These are phyloP conservation scores for Diversispora eburnea DNA, from an alignment of 192 early-diverging fungal species.

Conservation along the genomic window DNA sequence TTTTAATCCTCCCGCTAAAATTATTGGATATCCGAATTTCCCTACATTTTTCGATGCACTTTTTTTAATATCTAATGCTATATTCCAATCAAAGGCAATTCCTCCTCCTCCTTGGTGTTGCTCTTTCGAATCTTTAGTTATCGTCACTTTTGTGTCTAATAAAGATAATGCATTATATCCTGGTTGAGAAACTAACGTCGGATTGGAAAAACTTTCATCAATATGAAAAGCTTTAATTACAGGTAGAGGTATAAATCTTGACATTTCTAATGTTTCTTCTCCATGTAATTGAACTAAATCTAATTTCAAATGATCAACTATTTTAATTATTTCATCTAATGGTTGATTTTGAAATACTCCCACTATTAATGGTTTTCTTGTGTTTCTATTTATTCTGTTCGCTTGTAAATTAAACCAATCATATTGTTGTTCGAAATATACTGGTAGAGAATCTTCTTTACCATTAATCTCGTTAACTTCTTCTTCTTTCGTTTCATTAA, in stretches of 20 bases:
- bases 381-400: slow-evolving; percentile 34
- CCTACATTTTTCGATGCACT: slow-evolving; percentile 17
- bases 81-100: slow-evolving; percentile 79
- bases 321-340: slow-evolving; percentile 67
- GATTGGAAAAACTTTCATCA: slow-evolving; percentile 48
- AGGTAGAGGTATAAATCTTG: slow-evolving; percentile 71
- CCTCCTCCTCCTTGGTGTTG: slow-evolving; percentile 77
- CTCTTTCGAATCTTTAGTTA: neutral
- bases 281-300: slow-evolving; percentile 97
- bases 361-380: slow-evolving; percentile 73
- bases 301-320: slow-evolving; percentile 62
- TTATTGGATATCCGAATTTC: slow-evolving; percentile 61
- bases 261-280: slow-evolving; percentile 61
- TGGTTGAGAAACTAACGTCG: slow-evolving; percentile 46
- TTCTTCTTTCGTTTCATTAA: slow-evolving; percentile 26
- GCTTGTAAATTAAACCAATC: slow-evolving; percentile 51
- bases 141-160: slow-evolving; percentile 63
- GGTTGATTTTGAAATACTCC: slow-evolving; percentile 93
- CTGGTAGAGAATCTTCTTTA: neutral
- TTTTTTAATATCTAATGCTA: slow-evolving; percentile 52
- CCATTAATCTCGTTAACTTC: slow-evolving; percentile 26
- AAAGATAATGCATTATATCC: slow-evolving; percentile 53
- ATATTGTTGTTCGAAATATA: slow-evolving; percentile 6
- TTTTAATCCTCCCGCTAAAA: slow-evolving; percentile 88
- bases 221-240: slow-evolving; percentile 91